phyloP scores from a whole-genome alignment of 2,329 filamentous ascomycete species.

The Talaromyces atroroseus region DNA sequence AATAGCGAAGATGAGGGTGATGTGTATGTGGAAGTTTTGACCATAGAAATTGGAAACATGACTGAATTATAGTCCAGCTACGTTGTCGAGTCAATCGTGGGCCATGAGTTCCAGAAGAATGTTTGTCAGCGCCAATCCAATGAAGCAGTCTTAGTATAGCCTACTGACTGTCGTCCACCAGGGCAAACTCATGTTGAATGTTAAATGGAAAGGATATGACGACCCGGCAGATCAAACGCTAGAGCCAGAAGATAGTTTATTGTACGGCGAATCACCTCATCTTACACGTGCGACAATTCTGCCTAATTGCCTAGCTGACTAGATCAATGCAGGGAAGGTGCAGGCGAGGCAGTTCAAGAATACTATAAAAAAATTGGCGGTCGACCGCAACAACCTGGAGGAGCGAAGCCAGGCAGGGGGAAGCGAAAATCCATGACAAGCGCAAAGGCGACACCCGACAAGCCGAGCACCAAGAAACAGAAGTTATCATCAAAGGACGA shows the following conservation, averaged over 20 bases:
- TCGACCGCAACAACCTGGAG: conserved; percentile 29
- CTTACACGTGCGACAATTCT: not conserved
- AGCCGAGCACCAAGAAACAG: conserved; percentile 23
- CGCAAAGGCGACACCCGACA: conserved; percentile 22
- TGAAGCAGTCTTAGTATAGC: not conserved
- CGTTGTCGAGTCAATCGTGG: conserved; percentile 36
- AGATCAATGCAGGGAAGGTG: conserved; percentile 28
- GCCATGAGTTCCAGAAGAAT: conserved; percentile 32
- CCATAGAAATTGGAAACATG: not conserved
- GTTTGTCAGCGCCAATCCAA: conserved; percentile 21
- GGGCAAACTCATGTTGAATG: conserved; percentile 34
- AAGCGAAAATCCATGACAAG: conserved; percentile 32
- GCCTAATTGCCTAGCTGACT: conserved; percentile 16
- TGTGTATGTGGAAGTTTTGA: conserved; percentile 8
- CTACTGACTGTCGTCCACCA: conserved; percentile 17
- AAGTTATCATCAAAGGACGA: conserved; percentile 20
- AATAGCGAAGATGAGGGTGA: conserved; percentile 25
- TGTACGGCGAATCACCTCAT: conserved; percentile 25
- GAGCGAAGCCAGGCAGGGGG: conserved; percentile 16
- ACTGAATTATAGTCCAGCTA: conserved; percentile 24
- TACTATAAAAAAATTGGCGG: conserved; percentile 42
- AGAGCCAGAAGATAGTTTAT: conserved; percentile 42
- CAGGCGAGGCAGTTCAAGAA: conserved; percentile 33
- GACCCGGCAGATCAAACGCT: conserved; percentile 39
- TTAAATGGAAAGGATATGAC: conserved; percentile 47